Evolutionary conservation across 768 basidiomycete genomes (phyloP).

Genomic region (Pisolithus microcarpus): DNA sequence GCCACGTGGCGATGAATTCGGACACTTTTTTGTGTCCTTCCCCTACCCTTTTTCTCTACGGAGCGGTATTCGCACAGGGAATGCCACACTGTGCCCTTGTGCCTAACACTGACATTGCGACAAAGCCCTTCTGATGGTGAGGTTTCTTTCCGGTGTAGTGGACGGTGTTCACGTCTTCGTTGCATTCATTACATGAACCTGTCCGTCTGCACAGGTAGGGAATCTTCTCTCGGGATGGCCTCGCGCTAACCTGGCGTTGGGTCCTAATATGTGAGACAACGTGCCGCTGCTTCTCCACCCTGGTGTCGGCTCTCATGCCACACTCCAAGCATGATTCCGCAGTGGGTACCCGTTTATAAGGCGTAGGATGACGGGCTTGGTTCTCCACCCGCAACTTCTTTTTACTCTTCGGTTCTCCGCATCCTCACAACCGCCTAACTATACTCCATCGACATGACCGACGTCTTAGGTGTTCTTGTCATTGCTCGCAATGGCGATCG

Average conservation of each 20-base stretch:
- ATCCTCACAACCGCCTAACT: conserved; percentile 3
- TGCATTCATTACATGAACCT: conserved; percentile 21
- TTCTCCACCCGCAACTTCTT: conserved; percentile 12
- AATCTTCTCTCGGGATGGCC: conserved; percentile 24
- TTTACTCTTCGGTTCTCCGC: conserved; percentile 12
- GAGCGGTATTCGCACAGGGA: no score
- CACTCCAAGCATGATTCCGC: conserved; percentile 24
- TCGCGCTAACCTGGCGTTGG: conserved; percentile 25
- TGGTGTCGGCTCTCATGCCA: conserved; percentile 22
- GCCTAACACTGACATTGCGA: no score
- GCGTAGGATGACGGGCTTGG: conserved; percentile 5
- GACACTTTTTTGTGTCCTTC: background rate
- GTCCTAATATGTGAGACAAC: conserved; percentile 16
- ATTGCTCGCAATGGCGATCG: conserved; percentile 78
- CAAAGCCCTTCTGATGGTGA: no score
- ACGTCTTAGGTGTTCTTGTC: conserved; percentile 73
- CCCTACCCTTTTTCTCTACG: background rate
- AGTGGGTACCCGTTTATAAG: conserved; percentile 18
- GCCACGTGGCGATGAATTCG: background rate
- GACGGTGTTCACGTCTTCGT: conserved; percentile 14
- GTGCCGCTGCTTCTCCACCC: conserved; percentile 19
- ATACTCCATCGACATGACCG: conserved; percentile 17
- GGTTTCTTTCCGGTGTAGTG: no score
- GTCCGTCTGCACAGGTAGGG: conserved; percentile 22
- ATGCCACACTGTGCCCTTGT: no score